Conservation (phyloP, 2,329 filamentous ascomycete species). For the Aspergillus proliferans region DNA sequence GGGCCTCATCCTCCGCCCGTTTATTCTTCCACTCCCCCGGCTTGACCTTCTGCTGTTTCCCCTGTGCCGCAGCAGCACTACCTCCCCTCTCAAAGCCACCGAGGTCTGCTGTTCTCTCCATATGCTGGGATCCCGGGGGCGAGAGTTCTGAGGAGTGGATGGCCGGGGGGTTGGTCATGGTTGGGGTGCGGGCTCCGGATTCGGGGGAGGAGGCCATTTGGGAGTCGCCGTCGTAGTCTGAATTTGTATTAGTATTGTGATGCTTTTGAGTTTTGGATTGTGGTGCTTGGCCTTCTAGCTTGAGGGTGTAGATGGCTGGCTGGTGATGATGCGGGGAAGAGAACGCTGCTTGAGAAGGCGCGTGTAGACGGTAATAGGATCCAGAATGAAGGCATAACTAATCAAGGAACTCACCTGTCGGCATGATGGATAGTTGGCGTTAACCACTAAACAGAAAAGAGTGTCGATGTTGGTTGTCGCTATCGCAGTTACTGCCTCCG, state of each 20-base stretch:
- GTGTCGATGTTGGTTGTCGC: too few species aligned
- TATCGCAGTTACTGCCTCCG: too few species aligned
- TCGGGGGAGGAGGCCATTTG: constrained; percentile 49
- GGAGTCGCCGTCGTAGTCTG: constrained; percentile 51
- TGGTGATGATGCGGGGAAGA: constrained; percentile 4
- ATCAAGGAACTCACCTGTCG: background rate
- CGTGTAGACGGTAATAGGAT: background rate
- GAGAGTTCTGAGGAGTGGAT: constrained; percentile 42
- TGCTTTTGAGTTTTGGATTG: background rate
- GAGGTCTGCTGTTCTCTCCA: constrained; percentile 6
- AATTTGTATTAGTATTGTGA: background rate
- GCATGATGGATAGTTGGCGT: background rate
- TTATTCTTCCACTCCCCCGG: constrained; percentile 51
- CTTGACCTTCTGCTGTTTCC: constrained; percentile 29
- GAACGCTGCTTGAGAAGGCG: background rate
- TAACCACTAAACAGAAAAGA: too few species aligned
- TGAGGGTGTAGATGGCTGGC: background rate
- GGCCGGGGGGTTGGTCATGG: constrained; percentile 17
- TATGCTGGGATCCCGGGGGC: constrained; percentile 48
- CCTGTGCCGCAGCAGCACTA: background rate
- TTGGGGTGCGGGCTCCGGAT: constrained; percentile 40
- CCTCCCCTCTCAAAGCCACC: background rate
- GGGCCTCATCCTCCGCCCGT: constrained; percentile 52
- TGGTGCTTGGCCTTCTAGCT: background rate
- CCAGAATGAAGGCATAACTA: background rate